These are phyloP conservation scores for Ogataea pilisensis DNA, from an alignment of 805 yeast species.

Conservation along the genomic window DNA sequence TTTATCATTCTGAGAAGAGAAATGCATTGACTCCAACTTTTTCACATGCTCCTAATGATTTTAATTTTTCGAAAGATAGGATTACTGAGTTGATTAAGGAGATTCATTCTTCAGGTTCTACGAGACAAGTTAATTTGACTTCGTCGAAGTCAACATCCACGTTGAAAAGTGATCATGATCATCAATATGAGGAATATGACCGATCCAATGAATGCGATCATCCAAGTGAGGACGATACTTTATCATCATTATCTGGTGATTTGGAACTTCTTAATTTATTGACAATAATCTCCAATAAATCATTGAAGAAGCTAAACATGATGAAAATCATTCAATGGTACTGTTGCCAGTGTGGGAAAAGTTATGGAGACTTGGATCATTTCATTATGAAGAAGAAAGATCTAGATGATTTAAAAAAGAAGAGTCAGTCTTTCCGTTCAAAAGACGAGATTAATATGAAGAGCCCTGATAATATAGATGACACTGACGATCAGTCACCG, in stretches of 20 bases:
- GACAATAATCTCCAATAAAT: conserved; percentile 2
- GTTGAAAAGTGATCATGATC: too few relatives aligned
- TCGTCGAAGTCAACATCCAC: not conserved
- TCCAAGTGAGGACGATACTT: too few relatives aligned
- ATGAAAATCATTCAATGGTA: conserved; percentile 30
- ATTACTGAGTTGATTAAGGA: conserved; percentile 12
- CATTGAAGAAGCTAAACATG: conserved; percentile 10
- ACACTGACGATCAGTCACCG: too few relatives aligned
- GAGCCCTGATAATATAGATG: too few relatives aligned
- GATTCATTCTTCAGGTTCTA: conserved; percentile 5
- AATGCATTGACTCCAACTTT: conserved; percentile 9
- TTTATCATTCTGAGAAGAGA: not conserved
- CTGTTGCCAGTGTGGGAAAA: conserved; percentile 30
- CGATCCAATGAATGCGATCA: too few relatives aligned
- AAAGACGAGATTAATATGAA: too few relatives aligned
- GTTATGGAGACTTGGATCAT: conserved; percentile 24
- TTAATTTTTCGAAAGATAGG: conserved; percentile 13
- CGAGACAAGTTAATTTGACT: too few relatives aligned
- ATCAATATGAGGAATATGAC: too few relatives aligned
- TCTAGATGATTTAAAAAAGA: too few relatives aligned
- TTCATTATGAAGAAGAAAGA: conserved; percentile 8
- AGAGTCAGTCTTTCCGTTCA: too few relatives aligned
- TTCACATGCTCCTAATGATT: conserved; percentile 10
- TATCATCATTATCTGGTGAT: not conserved
- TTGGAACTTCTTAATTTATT: conserved; percentile 9